phyloP scores from a whole-genome alignment of 192 early-diverging fungal species.

The Funneliformis mosseae region DNA sequence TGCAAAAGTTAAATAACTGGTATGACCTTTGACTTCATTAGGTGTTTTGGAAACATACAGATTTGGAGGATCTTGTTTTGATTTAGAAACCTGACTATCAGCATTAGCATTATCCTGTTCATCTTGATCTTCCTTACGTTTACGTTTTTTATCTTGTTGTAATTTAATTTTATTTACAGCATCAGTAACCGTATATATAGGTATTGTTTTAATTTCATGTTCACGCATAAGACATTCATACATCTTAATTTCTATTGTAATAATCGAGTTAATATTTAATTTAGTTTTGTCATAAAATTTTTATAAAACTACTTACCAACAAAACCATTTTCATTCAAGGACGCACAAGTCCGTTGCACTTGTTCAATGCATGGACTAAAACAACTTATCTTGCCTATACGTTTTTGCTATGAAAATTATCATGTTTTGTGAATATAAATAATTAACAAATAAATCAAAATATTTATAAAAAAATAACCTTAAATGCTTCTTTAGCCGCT shows the following conservation, averaged over 20 bases:
- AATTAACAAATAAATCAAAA: neutral
- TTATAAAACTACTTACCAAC: constrained; percentile 55
- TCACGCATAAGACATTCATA: constrained; percentile 87
- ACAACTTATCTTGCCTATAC: constrained; percentile 86
- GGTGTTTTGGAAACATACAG: constrained; percentile 65
- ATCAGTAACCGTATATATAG: constrained; percentile 65
- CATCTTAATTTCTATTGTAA: constrained; percentile 61
- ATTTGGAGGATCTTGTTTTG: constrained; percentile 44
- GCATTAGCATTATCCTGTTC: constrained; percentile 33
- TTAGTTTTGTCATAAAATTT: neutral
- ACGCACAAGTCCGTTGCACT: constrained; percentile 76
- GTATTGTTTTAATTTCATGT: constrained; percentile 69
- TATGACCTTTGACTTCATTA: constrained; percentile 77
- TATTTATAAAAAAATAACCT: constrained; percentile 34
- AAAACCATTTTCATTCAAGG: constrained; percentile 82
- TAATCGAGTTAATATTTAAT: constrained; percentile 8
- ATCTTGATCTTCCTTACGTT: constrained; percentile 38
- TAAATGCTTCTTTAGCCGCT: constrained; percentile 83
- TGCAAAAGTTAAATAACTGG: constrained; percentile 95
- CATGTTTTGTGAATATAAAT: neutral
- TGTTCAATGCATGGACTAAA: constrained; percentile 98
- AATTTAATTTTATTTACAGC: constrained; percentile 53
- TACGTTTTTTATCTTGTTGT: constrained; percentile 46
- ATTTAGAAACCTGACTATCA: neutral
- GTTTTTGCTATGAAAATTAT: constrained; percentile 44